These are phyloP conservation scores for Cryomyces minteri DNA, from an alignment of 495 filamentous ascomycete species.

Conservation along the genomic window DNA sequence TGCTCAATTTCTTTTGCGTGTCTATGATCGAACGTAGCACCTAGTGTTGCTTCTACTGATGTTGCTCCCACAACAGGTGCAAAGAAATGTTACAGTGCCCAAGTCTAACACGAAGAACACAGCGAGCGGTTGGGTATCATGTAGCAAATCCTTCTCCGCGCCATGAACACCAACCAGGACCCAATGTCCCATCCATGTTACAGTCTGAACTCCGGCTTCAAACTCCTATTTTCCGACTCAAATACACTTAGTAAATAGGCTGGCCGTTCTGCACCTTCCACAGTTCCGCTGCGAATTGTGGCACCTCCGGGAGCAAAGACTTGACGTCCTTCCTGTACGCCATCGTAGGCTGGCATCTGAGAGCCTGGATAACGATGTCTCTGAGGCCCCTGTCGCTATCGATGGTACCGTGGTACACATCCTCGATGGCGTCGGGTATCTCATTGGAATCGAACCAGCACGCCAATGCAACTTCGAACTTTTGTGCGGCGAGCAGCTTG, in stretches of 20 bases:
- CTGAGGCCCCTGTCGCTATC: slow-evolving; percentile 22
- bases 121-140: too few relatives aligned
- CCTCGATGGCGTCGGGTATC: slow-evolving; percentile 22
- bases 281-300: slow-evolving; percentile 19
- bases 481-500: slow-evolving; percentile 20
- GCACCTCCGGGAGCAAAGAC: slow-evolving; percentile 13
- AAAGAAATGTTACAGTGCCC: too few relatives aligned
- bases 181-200: too few relatives aligned
- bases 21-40: too few relatives aligned
- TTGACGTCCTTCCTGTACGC: slow-evolving; percentile 17
- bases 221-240: too few relatives aligned
- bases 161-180: too few relatives aligned
- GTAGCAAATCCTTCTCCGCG: too few relatives aligned
- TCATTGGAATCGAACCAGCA: slow-evolving; percentile 15
- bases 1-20: too few relatives aligned
- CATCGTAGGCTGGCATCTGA: slow-evolving; percentile 17
- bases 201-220: too few relatives aligned
- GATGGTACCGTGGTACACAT: slow-evolving; percentile 24
- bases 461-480: slow-evolving; percentile 19
- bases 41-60: too few relatives aligned
- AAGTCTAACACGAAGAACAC: too few relatives aligned
- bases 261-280: slow-evolving; percentile 14
- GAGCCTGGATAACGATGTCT: slow-evolving; percentile 20
- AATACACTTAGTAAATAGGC: slow-evolving; percentile 5
- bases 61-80: too few relatives aligned